These are phyloP conservation scores for Chalciporus piperatus DNA, from an alignment of 768 basidiomycete species.

Conservation along the genomic window DNA sequence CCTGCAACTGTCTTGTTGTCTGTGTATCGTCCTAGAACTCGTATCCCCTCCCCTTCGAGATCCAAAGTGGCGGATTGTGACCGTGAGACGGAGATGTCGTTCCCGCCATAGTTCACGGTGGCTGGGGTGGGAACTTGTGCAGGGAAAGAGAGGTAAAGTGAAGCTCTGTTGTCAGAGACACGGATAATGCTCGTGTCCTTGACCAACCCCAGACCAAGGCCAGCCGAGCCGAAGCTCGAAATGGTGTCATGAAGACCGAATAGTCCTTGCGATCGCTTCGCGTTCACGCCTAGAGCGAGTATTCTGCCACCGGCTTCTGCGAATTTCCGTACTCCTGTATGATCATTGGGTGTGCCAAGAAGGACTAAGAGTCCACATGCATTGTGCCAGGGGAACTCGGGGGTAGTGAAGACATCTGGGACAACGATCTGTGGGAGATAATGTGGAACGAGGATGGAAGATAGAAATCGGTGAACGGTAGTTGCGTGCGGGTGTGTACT, in stretches of 20 bases:
- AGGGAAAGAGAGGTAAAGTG: constrained; percentile 28
- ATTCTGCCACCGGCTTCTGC: constrained; percentile 68
- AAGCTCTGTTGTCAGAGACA: constrained; percentile 19
- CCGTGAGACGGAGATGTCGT: constrained; percentile 5
- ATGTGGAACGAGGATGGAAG: constrained; percentile 59
- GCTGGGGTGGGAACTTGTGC: constrained; percentile 8
- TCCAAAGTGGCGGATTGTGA: constrained; percentile 16
- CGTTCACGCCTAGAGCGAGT: constrained; percentile 62
- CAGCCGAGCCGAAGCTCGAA: constrained; percentile 39
- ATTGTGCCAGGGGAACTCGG: constrained; percentile 70
- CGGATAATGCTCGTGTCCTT: constrained; percentile 25
- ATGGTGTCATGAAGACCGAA: constrained; percentile 34
- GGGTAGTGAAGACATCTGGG: constrained; percentile 50
- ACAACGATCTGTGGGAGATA: constrained; percentile 77
- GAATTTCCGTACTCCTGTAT: constrained; percentile 52
- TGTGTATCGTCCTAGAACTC: constrained; percentile 19
- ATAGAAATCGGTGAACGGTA: constrained; percentile 48
- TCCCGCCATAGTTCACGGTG: constrained; percentile 7
- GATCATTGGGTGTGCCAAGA: constrained; percentile 51
- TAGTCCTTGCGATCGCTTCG: constrained; percentile 45
- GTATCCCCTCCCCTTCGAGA: constrained; percentile 12
- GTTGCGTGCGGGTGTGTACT: constrained; percentile 56
- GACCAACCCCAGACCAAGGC: constrained; percentile 32
- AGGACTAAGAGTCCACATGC: constrained; percentile 79
- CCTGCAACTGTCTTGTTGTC: constrained; percentile 19